Evolutionary conservation across 257 asterid genomes (phyloP).

Genomic region (Solanum gracilifrons): DNA sequence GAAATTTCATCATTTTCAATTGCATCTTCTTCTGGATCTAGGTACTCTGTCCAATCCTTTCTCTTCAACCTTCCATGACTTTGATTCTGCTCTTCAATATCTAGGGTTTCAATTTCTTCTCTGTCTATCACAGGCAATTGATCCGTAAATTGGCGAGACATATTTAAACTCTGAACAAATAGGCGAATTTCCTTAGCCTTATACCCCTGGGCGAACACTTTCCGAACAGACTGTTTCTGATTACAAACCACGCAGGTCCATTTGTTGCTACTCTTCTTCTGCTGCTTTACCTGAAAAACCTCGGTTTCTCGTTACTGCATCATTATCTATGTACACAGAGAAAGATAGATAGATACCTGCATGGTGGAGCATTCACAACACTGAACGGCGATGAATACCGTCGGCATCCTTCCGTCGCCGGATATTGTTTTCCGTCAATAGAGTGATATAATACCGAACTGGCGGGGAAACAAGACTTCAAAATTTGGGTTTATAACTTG

Average conservation of each 20-base stretch:
- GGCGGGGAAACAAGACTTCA: background rate
- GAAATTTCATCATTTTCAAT: conserved; percentile 4
- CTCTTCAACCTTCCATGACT: conserved; percentile 21
- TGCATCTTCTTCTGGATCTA: conserved; percentile 29
- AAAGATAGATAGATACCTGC: background rate
- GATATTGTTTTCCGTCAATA: background rate
- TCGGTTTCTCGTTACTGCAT: background rate
- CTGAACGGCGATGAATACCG: conserved; percentile 5
- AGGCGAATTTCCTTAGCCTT: conserved; percentile 76
- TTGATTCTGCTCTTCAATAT: background rate
- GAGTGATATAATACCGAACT: background rate
- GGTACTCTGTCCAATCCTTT: conserved; percentile 73
- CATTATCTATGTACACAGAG: background rate
- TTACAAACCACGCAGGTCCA: conserved; percentile 92
- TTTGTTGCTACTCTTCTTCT: conserved; percentile 80
- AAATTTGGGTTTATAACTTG: background rate
- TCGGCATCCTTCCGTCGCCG: background rate
- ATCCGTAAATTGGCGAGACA: conserved; percentile 65
- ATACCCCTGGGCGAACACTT: conserved; percentile 47
- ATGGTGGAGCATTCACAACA: conserved; percentile 13
- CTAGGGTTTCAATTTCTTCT: conserved; percentile 10
- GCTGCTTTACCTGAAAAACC: conserved; percentile 76
- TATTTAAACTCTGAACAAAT: conserved; percentile 80
- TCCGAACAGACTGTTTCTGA: conserved; percentile 67
- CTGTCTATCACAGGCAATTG: conserved; percentile 1